Conservation (phyloP, 805 yeast species). For the Limtongia smithiae region DNA sequence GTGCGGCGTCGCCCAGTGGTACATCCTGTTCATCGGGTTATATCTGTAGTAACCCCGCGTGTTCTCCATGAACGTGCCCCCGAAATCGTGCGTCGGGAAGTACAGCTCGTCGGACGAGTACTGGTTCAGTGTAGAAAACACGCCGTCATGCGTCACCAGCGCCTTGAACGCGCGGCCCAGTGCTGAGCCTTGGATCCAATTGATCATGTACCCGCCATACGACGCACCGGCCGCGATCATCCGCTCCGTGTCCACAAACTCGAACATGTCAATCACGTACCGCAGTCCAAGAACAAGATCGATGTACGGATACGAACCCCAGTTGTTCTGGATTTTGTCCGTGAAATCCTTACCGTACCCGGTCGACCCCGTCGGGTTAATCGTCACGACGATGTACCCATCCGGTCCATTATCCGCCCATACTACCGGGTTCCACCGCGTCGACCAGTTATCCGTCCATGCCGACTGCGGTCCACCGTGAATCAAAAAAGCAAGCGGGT, state of each 20-base stretch:
- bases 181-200: conserved; percentile 34
- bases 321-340: conserved; percentile 29
- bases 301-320: conserved; percentile 34
- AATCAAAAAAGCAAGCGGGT: conserved; percentile 32
- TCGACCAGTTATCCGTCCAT: conserved; percentile 32
- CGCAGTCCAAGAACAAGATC: conserved; percentile 31
- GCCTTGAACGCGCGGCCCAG: conserved; percentile 32
- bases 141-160: conserved; percentile 33
- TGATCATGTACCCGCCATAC: conserved; percentile 34
- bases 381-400: conserved; percentile 30
- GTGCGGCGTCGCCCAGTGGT: conserved; percentile 33
- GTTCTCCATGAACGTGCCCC: conserved; percentile 30
- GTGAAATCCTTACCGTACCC: conserved; percentile 33
- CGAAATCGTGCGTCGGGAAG: conserved; percentile 32
- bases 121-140: conserved; percentile 29
- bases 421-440: conserved; percentile 34
- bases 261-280: conserved; percentile 17
- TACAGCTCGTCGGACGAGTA: conserved; percentile 31
- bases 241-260: conserved; percentile 28
- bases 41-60: conserved; percentile 28
- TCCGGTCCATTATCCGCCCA: conserved; percentile 31
- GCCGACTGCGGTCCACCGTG: conserved; percentile 35
- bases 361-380: conserved; percentile 34
- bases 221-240: conserved; percentile 35
- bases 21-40: conserved; percentile 30